Conservation (phyloP, 148 eudicot species). For the Persicaria tinctoria region DNA sequence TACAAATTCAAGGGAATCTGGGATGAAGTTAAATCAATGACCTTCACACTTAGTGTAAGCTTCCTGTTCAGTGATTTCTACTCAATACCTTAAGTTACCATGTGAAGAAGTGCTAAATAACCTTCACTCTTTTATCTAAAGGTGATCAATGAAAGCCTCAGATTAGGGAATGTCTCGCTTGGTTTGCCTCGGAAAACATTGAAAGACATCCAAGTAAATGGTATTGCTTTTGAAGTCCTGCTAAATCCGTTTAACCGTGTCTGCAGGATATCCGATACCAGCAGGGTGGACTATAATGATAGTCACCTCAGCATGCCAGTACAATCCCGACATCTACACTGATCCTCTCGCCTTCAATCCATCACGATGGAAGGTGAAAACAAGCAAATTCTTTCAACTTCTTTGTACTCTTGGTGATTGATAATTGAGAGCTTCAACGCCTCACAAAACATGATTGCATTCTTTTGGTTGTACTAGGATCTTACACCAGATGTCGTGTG, state of each 20-base stretch:
- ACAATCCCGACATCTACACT: constrained; percentile 23
- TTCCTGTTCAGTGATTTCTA: neutral
- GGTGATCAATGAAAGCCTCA: constrained; percentile 53
- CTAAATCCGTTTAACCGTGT: neutral
- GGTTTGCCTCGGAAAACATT: constrained; percentile 44
- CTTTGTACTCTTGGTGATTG: neutral
- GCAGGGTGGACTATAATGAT: constrained; percentile 41
- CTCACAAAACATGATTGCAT: neutral
- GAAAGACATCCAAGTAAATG: constrained; percentile 34
- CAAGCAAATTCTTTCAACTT: too few species aligned
- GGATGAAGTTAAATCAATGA: constrained; percentile 63
- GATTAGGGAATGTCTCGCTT: constrained; percentile 43
- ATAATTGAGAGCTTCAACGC: neutral
- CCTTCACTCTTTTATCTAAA: constrained; percentile 9
- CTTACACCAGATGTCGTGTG: constrained; percentile 17
- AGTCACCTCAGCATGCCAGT: constrained; percentile 28
- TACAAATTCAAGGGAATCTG: too few species aligned
- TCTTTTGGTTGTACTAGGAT: neutral
- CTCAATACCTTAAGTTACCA: neutral
- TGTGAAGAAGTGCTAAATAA: neutral
- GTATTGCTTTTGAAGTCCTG: constrained; percentile 15
- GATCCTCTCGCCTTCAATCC: constrained; percentile 35
- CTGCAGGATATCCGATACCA: constrained; percentile 43
- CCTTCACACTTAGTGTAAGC: constrained; percentile 47
- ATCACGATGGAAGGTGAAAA: too few species aligned